Evolutionary conservation across 1,284 basidiomycete genomes (phyloP), one percentile per base, ranked within the genome.

Genomic region (Fomitopsis palustris): DNA sequence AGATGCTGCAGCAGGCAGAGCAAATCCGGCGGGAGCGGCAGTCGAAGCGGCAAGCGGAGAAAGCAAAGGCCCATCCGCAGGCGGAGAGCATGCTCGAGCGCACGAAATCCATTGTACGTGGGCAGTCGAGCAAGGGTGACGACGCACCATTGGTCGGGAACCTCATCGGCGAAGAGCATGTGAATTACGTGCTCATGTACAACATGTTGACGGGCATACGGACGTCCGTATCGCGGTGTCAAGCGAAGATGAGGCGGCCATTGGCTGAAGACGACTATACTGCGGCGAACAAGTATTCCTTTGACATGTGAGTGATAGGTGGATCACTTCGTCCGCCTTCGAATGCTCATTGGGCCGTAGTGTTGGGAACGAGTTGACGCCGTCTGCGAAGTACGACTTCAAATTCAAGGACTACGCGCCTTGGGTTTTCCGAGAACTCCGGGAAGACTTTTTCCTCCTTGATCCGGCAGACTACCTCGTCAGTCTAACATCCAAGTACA

Each of bases 401-500:
- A 99, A 99, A 76, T 99, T 99, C 82, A 99, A 99, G 75, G 96
- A 98, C 73, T 99, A 99, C 72, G 95, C 96, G 0, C 96, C 96
- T 0, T 97, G 92, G 90, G 94, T 99, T 2, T 99, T 99, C 75
- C 91, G 96, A 33, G 93, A 95, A 63, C 80, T 99, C 21, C 89
- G 96, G 29, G 96, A 98, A 74, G 91, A 96, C 65, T 84, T 92
- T 74, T 99, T 99, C 78, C 90, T 93, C 66, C 85, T 99, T 42
- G 96, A 99, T 72, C 95, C 96, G 0, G 95, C 95, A 54, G 96
- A 99, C 75, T 99, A 99, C 74, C 85, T 99, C 27, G 83, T 98
- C 54, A 97, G 95, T 1, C 84, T 99, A 59, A 99, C 96, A 1
- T 90, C 92, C 12, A 98, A 97, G 74, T 99, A 99, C 77, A 99